Evolutionary conservation across 768 basidiomycete genomes (phyloP).

Genomic region (Ramaria sp.): DNA sequence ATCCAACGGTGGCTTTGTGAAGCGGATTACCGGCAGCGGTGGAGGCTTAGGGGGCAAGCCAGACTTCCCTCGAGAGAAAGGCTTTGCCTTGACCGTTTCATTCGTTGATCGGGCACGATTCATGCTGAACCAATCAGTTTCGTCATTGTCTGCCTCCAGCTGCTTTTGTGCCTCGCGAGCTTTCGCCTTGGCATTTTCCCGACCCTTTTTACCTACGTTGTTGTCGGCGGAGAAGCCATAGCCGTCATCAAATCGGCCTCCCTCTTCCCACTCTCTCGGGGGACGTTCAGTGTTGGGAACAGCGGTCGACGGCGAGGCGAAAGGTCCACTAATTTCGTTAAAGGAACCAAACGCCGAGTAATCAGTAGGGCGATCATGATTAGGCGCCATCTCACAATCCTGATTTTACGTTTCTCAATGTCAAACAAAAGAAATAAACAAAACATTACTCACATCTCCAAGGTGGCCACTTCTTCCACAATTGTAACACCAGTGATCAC

Average conservation of each 20-base stretch:
- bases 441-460: constrained; percentile 52
- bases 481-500: constrained; percentile 74
- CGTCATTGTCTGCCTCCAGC: constrained; percentile 36
- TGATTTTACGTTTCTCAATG: constrained; percentile 17
- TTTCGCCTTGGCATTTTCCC: constrained; percentile 45
- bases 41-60: constrained; percentile 10
- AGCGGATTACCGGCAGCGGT: constrained; percentile 1
- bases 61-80: constrained; percentile 15
- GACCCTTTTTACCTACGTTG: constrained; percentile 57
- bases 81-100: constrained; percentile 18
- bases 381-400: constrained; percentile 48
- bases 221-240: constrained; percentile 38
- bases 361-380: constrained; percentile 33
- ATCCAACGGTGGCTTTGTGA: constrained; percentile 6
- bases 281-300: constrained; percentile 21
- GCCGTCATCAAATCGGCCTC: constrained; percentile 28
- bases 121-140: constrained; percentile 48
- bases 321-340: constrained; percentile 56
- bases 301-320: constrained; percentile 30
- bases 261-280: constrained; percentile 33
- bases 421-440: not conserved
- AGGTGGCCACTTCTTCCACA: constrained; percentile 65
- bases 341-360: constrained; percentile 57
- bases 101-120: constrained; percentile 8
- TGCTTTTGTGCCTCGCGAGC: constrained; percentile 40